Evolutionary conservation across 2,329 filamentous ascomycete genomes (phyloP), one percentile per base, ranked within the genome.

Genomic region (Stemphylium vesicarium): DNA sequence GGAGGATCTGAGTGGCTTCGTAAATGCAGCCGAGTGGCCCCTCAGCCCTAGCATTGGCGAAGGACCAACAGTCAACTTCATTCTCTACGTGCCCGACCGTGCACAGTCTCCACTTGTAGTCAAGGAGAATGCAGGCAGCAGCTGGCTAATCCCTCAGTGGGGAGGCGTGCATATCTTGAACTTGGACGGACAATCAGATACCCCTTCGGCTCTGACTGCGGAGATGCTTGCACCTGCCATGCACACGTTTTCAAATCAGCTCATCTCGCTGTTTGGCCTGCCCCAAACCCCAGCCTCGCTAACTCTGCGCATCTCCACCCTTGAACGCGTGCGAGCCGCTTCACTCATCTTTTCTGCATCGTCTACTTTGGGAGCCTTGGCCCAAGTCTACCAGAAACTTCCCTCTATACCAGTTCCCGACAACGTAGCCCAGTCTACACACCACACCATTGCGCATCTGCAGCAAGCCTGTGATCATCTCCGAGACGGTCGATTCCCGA

Each of bases 1-100:
- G 72, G 90, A 96, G 65, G 92, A 96, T 66, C 82, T 99, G 1
- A 92, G 91, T 33, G 93, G 91, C 1, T 99, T 99, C 70, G 92
- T 99, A 76, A 99, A 99, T 69, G 93, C 94, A 2, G 95, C 95
- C 2, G 95, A 99, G 78, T 99, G 95, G 95, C 95, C 95, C 0
- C 78, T 99, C 2, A 96, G 90, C 59, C 94, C 94, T 0, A 96
- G 92, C 52, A 98, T 99, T 63, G 95, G 93, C 37, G 87, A 86
- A 15, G 94, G 94, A 0, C 95, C 95, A 1, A 99, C 95, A 0
- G 88, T 99, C 70, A 98, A 99, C 77, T 98, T 99, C 72, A 88
- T 98, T 52, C 83, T 98, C 24, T 99, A 95, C 69, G 87, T 96
- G 7, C 92, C 93, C 5, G 87, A 91, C 53, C 85, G 89, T 54